These are phyloP conservation scores for Penicillium dipodomyicola DNA, from an alignment of 495 filamentous ascomycete genomes.

Conservation along the genomic window DNA sequence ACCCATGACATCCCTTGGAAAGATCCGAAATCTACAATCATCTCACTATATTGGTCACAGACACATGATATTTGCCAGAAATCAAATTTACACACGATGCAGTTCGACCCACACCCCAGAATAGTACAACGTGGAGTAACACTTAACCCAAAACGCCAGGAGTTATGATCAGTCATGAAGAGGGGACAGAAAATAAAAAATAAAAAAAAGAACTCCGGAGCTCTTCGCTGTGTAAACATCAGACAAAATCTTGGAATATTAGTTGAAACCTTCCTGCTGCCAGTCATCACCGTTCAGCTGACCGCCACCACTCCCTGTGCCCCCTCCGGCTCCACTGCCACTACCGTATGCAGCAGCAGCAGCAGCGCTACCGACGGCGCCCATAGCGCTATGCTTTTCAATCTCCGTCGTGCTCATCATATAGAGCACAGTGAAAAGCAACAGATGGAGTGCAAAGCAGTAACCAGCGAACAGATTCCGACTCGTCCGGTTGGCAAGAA, in stretches of 20 bases:
- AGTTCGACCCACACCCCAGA: conserved; percentile 7
- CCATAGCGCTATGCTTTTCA: conserved; percentile 52
- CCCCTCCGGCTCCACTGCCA: conserved; percentile 32
- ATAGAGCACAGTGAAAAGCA: conserved; percentile 84
- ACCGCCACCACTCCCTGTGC: conserved; percentile 32
- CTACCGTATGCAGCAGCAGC: conserved; percentile 44
- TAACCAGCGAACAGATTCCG: conserved; percentile 95
- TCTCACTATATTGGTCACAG: neutral
- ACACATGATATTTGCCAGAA: conserved; percentile 6
- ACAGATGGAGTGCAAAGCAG: conserved; percentile 80
- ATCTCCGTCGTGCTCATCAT: conserved; percentile 69
- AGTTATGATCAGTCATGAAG: conserved; percentile 16
- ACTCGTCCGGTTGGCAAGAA: conserved; percentile 85
- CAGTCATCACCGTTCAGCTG: conserved; percentile 55
- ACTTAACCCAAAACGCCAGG: conserved; percentile 21
- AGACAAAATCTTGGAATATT: conserved; percentile 13
- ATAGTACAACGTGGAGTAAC: conserved; percentile 11
- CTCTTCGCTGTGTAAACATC: conserved; percentile 23
- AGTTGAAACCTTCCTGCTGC: conserved; percentile 59
- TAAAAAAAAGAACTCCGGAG: conserved; percentile 16
- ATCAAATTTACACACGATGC: conserved; percentile 9
- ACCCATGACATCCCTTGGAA: neutral
- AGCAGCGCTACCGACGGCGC: conserved; percentile 42
- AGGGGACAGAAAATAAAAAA: conserved; percentile 7
- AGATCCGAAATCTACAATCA: neutral